Conservation (phyloP, 306 rosid species). For the Cicer arietinum region DNA sequence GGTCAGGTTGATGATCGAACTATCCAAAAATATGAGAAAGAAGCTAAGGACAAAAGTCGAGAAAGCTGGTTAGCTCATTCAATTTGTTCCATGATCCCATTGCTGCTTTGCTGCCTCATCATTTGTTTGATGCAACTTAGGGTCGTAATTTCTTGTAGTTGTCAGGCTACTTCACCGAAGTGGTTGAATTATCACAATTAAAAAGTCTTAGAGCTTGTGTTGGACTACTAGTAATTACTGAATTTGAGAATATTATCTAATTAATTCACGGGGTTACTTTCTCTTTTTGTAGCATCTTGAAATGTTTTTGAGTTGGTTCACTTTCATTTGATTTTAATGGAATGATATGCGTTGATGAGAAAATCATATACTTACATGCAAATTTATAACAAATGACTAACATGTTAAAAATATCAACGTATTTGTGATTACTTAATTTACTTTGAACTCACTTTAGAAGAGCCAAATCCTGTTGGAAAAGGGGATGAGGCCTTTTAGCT, state of each 20-base stretch:
- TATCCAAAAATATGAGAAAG: conserved; percentile 94
- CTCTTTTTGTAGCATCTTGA: background rate
- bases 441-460: background rate
- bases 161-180: conserved; percentile 5
- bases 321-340: conserved; percentile 1
- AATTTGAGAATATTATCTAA: background rate
- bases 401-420: too few species aligned
- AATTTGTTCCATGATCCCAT: conserved; percentile 12
- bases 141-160: conserved; percentile 4
- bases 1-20: conserved; percentile 98
- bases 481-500: background rate
- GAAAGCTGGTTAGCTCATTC: conserved; percentile 89
- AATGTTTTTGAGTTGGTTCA: conserved; percentile 1
- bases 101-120: conserved; percentile 14
- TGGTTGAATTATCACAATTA: conserved; percentile 18
- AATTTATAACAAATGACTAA: too few species aligned
- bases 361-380: too few species aligned
- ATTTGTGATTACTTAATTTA: background rate
- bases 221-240: background rate
- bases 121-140: background rate
- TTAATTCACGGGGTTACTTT: too few species aligned
- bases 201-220: background rate
- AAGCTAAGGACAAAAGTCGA: conserved; percentile 99
- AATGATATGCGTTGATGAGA: background rate
- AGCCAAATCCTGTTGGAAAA: background rate